Base-by-base conservation (phyloP, 2,329 filamentous ascomycete species). In the Phialophora macrospora region DNA sequence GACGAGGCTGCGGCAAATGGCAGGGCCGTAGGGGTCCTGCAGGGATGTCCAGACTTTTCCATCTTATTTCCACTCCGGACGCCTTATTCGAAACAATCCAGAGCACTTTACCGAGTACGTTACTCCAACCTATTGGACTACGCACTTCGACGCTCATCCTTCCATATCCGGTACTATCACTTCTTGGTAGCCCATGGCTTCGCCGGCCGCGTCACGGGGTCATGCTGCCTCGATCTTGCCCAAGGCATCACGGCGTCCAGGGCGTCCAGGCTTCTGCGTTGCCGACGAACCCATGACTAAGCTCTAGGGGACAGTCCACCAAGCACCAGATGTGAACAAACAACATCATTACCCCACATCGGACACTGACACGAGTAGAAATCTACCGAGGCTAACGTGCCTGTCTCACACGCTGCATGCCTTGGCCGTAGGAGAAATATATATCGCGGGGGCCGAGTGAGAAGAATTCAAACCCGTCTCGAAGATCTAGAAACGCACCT, bases 371-470 rank as follows among this genome's bases (percentile, higher is more conserved):
- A 51, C 48, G 48, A 26, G 20, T 20, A 24, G 56, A 32, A 30
- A 34, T 59, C 14, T 46, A 49, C 56, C 56, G 56, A 59, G 56
- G 56, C 20, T 59, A 49, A 32, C 17, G 28, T 22, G 24, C 38
- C 3, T 44, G 41, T 17, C 34, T 24, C 20, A 28, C 20, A 49
- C 49, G 56, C 56, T 30, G 56, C 20, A 9, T 3, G 20, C 11
- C 48, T 51, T 17, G 4, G 48, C 24, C 2, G 2, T 9, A 26
- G 22, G 24, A 51, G 20, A 7, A 3, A 3, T 51, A 51, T 44
- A 44, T 44, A 44, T n/a, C 38, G 3, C 17, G 14, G 8, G 6
- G 17, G 17, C 17, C 17, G 38, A 44, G 38, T 2, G 14, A 41
- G 34, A 38, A 44, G 38, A 1, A n/a, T n/a, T n/a, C 14, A 1